Evolutionary conservation across 108 stramenopile genomes (phyloP), one percentile per base, ranked within the genome.

Genomic region (Fistulifera solaris): DNA sequence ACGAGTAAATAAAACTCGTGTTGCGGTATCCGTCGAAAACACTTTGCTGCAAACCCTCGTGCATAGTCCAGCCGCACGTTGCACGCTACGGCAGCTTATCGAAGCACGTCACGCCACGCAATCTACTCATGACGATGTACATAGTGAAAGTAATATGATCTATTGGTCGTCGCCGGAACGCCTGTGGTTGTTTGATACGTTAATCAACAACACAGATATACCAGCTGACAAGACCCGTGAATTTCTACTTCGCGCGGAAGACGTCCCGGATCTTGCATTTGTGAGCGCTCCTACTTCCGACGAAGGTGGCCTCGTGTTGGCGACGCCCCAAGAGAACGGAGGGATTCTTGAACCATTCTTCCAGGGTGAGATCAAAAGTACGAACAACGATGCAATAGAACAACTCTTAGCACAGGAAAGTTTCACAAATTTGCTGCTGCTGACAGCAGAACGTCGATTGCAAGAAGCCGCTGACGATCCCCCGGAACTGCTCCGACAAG

Each of bases 1-100:
- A n/a, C 49, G 72, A n/a, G 46, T 80, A 40, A 52, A 75, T 46
- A 63, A 48, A 31, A 58, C 72, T 44, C 39, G 51, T 28, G 49
- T 75, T 52, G 60, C 72, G 5, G 16, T 50, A 15, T 58, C 62
- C 41, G 71, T 76, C 7, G 85, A 87, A 52, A 56, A 70, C 48
- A 56, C 63, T 19, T 54, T 87, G 26, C 63, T 87, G 16, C 72
- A 65, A 38, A 61, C 63, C 15, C 59, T 86, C 25, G 66, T 77
- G n/a, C 55, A 67, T 25, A 80, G 73, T 39, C 57, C 68, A 13
- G 53, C 63, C 24, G 73, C 84, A 40, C 62, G 84, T 15, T 42
- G 27, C 49, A 63, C 78, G 17, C 68, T 86, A 68, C 61, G 71
- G 46, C 52, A 62, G 13, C 70, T 73, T 1, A 59, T 81, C 22